phyloP scores from a whole-genome alignment of 1,139 yeast species.

The Taphrina wiesneri region DNA sequence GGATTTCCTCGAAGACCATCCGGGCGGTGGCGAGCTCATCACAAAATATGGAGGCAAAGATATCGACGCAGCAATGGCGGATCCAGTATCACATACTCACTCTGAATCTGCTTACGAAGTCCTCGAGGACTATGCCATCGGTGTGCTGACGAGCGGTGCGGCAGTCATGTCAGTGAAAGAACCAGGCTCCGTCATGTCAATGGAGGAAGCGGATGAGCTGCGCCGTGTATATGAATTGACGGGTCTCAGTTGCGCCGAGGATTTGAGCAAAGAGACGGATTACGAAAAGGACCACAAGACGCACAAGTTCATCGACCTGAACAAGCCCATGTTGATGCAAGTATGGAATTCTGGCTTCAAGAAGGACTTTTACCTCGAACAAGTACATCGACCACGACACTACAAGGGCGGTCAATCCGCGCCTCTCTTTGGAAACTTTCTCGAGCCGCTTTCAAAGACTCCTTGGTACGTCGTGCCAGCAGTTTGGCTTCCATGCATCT shows the following conservation, averaged over 20 bases:
- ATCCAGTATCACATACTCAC: slow-evolving; percentile 67
- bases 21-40: slow-evolving; percentile 73
- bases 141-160: slow-evolving; percentile 58
- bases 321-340: slow-evolving; percentile 76
- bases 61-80: slow-evolving; percentile 75
- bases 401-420: slow-evolving; percentile 83
- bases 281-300: slow-evolving; percentile 65
- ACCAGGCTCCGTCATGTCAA: slow-evolving; percentile 14
- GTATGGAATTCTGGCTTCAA: slow-evolving; percentile 70
- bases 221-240: slow-evolving; percentile 50
- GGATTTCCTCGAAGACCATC: slow-evolving; percentile 49
- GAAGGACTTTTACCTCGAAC: slow-evolving; percentile 89
- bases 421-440: slow-evolving; percentile 72
- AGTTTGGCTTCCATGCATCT: slow-evolving; percentile 81
- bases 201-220: slow-evolving; percentile 53
- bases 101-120: slow-evolving; percentile 86
- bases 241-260: slow-evolving; percentile 56
- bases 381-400: slow-evolving; percentile 96
- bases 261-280: slow-evolving; percentile 76
- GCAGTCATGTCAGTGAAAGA: slow-evolving; percentile 17
- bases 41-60: slow-evolving; percentile 81
- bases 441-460: slow-evolving; percentile 69
- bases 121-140: slow-evolving; percentile 68
- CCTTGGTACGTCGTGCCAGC: slow-evolving; percentile 84
- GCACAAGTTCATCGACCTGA: slow-evolving; percentile 83